Percentiles rank a stretch among this genome's conserved stretches.
Conservation (phyloP, 148 eudicot genomes). For the Hydrangea macrophylla region DNA sequence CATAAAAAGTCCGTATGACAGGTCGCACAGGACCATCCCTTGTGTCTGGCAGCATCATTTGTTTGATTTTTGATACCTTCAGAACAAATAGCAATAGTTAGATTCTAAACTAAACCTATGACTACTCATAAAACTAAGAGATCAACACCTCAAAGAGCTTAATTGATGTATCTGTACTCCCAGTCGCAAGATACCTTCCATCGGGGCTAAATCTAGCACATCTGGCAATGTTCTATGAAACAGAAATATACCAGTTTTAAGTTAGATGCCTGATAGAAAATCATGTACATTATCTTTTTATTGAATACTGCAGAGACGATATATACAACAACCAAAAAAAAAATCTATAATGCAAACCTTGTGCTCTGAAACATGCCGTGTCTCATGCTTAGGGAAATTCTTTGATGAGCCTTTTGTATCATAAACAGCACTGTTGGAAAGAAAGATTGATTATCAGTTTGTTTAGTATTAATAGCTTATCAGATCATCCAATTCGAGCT, state of each 20-base stretch:
- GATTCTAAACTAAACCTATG: not conserved
- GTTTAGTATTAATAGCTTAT: not conserved
- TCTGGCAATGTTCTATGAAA: constrained; percentile 64
- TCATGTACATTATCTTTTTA: not conserved
- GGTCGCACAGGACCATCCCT: constrained; percentile 77
- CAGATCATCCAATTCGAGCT: not conserved
- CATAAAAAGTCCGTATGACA: constrained; percentile 75
- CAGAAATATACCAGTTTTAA: constrained; percentile 15
- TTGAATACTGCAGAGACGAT: not conserved
- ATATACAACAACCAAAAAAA: not conserved
- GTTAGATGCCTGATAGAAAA: constrained; percentile 9
- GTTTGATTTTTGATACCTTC: constrained; percentile 76
- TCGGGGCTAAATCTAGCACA: constrained; percentile 92
- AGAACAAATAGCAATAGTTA: not conserved
- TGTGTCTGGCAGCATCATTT: constrained; percentile 71
- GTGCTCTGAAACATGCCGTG: constrained; percentile 79
- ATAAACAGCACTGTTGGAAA: constrained; percentile 40
- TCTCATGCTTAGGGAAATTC: constrained; percentile 64
- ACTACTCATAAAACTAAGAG: not conserved
- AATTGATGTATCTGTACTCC: constrained; percentile 87
- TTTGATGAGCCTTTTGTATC: constrained; percentile 66
- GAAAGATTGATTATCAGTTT: constrained; percentile 11
- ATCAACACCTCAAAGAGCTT: constrained; percentile 77
- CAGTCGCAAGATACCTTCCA: constrained; percentile 82
- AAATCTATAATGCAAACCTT: constrained; percentile 38